phyloP scores from a whole-genome alignment of 306 rosid genomes.

The Sesbania bispinosa region DNA sequence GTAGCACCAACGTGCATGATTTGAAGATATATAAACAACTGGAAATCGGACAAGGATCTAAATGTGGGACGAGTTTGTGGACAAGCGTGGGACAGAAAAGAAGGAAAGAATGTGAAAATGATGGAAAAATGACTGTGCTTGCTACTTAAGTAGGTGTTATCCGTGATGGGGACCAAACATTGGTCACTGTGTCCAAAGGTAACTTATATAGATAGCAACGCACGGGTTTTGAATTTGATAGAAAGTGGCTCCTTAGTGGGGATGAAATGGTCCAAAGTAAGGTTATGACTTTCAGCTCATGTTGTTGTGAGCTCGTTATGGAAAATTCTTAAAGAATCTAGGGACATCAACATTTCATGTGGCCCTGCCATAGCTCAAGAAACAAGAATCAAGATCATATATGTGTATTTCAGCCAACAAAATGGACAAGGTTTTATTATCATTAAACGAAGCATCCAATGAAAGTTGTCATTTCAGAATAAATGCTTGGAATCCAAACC shows the following conservation, averaged over 20 bases:
- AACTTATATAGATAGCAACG: constrained; percentile 20
- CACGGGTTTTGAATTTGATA: constrained; percentile 1
- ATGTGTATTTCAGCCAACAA: neutral
- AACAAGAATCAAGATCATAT: neutral
- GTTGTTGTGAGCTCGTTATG: neutral
- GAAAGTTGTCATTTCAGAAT: neutral
- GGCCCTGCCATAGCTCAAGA: neutral
- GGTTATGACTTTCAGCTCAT: neutral
- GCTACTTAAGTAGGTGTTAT: neutral
- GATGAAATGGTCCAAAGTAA: neutral
- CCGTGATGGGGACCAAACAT: constrained; percentile 23
- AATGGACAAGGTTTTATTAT: neutral
- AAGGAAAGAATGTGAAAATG: constrained; percentile 33
- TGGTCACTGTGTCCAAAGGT: constrained; percentile 20
- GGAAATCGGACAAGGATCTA: constrained; percentile 18
- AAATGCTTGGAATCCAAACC: neutral
- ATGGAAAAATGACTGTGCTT: neutral
- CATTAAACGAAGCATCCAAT: neutral
- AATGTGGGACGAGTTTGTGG: constrained; percentile 19
- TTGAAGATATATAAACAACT: too few relatives aligned
- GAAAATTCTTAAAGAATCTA: neutral
- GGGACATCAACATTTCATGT: neutral
- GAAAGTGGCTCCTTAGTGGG: neutral
- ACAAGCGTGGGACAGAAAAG: constrained; percentile 26
- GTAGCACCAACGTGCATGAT: too few relatives aligned